Evolutionary conservation across 805 yeast species (phyloP).

Genomic region (Schizosaccharomyces osmophilus): DNA sequence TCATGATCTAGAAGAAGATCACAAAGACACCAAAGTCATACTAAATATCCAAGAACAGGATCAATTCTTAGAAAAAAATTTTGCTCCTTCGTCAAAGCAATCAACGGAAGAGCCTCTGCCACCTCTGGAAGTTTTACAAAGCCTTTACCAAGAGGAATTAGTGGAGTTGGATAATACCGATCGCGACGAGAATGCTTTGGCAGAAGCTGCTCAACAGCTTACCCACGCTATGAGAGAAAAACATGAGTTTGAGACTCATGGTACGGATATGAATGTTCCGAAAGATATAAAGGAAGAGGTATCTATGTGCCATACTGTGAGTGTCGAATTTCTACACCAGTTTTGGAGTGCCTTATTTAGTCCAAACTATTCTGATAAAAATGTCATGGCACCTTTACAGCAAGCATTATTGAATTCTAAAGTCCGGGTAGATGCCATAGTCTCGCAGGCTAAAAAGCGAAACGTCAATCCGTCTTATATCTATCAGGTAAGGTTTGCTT

Average conservation of each 20-base stretch:
- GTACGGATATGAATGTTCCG: slow-evolving; percentile 4
- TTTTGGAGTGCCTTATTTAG: slow-evolving; percentile 43
- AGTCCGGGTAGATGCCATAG: neutral
- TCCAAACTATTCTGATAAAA: slow-evolving; percentile 6
- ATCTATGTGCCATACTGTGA: slow-evolving; percentile 41
- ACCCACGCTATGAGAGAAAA: slow-evolving; percentile 5
- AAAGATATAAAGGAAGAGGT: slow-evolving; percentile 23
- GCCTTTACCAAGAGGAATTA: neutral
- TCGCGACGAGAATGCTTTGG: slow-evolving; percentile 5
- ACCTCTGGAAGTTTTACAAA: neutral
- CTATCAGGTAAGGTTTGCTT: neutral
- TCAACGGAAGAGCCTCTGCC: slow-evolving; percentile 1
- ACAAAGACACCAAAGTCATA: neutral
- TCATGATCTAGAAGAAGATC: neutral
- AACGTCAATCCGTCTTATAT: neutral
- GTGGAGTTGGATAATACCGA: neutral
- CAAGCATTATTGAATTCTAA: neutral
- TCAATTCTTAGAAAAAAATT: neutral
- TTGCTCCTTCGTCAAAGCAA: neutral
- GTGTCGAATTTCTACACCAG: slow-evolving; percentile 51
- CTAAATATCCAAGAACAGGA: neutral
- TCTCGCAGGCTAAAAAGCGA: neutral
- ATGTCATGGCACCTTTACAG: neutral
- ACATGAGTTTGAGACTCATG: slow-evolving; percentile 11
- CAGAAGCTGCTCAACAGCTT: slow-evolving; percentile 6